Percentiles rank a stretch among this genome's conserved stretches.
These are phyloP conservation scores for Vaccinium vitisidaea DNA, from an alignment of 148 eudicot genomes.

Conservation along the genomic window DNA sequence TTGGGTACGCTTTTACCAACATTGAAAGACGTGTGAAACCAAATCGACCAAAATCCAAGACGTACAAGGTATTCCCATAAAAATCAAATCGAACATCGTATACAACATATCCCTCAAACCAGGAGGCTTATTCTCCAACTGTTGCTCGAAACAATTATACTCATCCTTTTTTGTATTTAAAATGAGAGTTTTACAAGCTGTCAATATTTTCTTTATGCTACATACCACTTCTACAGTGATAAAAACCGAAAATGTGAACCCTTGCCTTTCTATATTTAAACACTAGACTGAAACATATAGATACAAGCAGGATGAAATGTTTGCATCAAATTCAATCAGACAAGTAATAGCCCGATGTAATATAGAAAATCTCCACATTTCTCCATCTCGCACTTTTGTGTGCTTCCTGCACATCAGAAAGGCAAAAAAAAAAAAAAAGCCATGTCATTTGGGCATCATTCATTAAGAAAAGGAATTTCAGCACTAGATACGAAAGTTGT, in stretches of 20 bases:
- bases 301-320: not conserved
- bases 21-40: not conserved
- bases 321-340: not conserved
- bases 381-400: not conserved
- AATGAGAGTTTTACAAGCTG: not conserved
- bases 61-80: not conserved
- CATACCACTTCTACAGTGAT: not conserved
- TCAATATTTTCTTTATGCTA: not conserved
- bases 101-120: not conserved
- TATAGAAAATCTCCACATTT: not conserved
- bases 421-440: not conserved
- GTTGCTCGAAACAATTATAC: not conserved
- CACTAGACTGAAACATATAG: not conserved
- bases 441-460: not conserved
- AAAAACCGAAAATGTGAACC: not conserved
- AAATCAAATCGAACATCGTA: not conserved
- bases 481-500: not conserved
- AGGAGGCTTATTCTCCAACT: not conserved
- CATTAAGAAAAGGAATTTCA: not conserved
- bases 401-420: conserved; percentile 2
- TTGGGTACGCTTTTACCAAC: not conserved
- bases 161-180: not conserved
- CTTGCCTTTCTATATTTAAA: not conserved
- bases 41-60: not conserved
- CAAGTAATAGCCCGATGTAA: not conserved